Percentiles rank a stretch among this genome's conserved stretches.
These are phyloP conservation scores for Gaeumannomyces sp. DNA, from an alignment of 2,329 filamentous ascomycete genomes.

Conservation along the genomic window DNA sequence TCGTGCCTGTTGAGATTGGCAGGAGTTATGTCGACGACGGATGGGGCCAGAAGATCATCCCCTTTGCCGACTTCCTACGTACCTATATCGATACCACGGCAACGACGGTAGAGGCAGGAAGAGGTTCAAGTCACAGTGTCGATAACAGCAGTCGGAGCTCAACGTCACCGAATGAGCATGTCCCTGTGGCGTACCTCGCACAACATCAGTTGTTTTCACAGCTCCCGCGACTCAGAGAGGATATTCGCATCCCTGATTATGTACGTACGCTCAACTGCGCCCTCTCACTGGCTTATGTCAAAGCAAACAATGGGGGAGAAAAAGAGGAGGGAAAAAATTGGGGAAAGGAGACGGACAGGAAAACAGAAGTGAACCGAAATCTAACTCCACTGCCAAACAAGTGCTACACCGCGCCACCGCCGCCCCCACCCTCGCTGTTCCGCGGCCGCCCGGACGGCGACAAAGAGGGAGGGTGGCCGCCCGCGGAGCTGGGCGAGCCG, in stretches of 20 bases:
- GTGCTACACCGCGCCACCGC: slow-evolving; percentile 67
- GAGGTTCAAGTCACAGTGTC: not conserved
- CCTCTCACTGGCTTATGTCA: no score
- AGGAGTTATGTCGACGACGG: slow-evolving; percentile 78
- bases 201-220: slow-evolving; percentile 85
- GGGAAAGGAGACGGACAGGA: not conserved
- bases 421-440: slow-evolving; percentile 32
- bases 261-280: not conserved
- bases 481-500: slow-evolving; percentile 46
- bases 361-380: not conserved
- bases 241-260: slow-evolving; percentile 77
- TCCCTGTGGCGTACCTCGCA: slow-evolving; percentile 73
- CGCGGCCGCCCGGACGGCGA: slow-evolving; percentile 23
- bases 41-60: slow-evolving; percentile 78
- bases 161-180: not conserved
- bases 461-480: slow-evolving; percentile 19
- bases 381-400: not conserved
- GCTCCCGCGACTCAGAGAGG: slow-evolving; percentile 67
- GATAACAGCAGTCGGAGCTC: not conserved
- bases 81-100: slow-evolving; percentile 45
- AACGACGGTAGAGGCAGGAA: not conserved
- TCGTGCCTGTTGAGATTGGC: slow-evolving; percentile 83
- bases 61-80: slow-evolving; percentile 65
- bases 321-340: no score
- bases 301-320: no score